Evolutionary conservation across 2,329 filamentous ascomycete species (phyloP).

Genomic region (Phialocephala subalpina): DNA sequence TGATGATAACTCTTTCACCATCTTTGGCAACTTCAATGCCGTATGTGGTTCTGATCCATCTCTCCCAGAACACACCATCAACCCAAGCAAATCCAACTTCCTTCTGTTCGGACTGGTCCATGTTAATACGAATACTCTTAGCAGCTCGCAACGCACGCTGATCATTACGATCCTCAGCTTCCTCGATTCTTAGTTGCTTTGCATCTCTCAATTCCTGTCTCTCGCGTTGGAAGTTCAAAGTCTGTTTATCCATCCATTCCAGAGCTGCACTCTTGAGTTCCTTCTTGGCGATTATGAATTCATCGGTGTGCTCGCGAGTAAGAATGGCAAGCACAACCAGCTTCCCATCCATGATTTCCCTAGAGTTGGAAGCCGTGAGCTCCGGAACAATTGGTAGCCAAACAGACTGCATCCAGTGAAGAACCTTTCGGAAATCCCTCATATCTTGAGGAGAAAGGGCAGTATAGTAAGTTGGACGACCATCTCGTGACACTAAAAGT

Average conservation of each 20-base stretch:
- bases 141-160: slow-evolving; percentile 85
- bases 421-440: slow-evolving; percentile 82
- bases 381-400: slow-evolving; percentile 98
- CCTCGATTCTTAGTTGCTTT: slow-evolving; percentile 94
- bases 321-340: slow-evolving; percentile 93
- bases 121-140: slow-evolving; percentile 90
- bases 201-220: slow-evolving; percentile 91
- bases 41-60: slow-evolving; percentile 95
- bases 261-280: slow-evolving; percentile 96
- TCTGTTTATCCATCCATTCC: slow-evolving; percentile 98
- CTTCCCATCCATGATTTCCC: slow-evolving; percentile 94
- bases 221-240: slow-evolving; percentile 89
- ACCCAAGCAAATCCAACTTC: slow-evolving; percentile 97
- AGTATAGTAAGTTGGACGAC: slow-evolving; percentile 88
- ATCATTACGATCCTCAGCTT: slow-evolving; percentile 92
- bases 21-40: slow-evolving; percentile 84
- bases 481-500: slow-evolving; percentile 86
- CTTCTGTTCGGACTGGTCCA: slow-evolving; percentile 86
- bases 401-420: slow-evolving; percentile 94
- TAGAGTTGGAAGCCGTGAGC: slow-evolving; percentile 87
- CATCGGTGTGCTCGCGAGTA: slow-evolving; percentile 79
- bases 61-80: slow-evolving; percentile 95
- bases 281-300: slow-evolving; percentile 79
- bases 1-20: slow-evolving; percentile 93
- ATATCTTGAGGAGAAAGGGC: slow-evolving; percentile 90